Conservation (phyloP, 345 rosid species). For the Salix dunnii region DNA sequence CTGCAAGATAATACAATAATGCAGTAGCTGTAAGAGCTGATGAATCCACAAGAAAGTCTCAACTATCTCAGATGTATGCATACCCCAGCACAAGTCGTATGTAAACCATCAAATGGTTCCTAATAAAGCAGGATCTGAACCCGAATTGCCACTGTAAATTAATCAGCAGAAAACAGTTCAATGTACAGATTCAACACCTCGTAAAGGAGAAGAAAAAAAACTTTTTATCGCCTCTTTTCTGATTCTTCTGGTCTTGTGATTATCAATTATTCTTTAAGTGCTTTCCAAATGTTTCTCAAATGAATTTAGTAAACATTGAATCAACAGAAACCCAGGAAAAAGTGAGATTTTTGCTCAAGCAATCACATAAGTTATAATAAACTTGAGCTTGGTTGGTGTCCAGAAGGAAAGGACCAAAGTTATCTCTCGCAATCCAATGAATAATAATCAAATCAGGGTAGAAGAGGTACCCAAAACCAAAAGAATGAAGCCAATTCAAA, state of each 20-base stretch:
- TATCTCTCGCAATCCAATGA: constrained; percentile 7
- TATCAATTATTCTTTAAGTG: neutral
- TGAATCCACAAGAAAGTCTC: neutral
- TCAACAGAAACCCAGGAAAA: neutral
- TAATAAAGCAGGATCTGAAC: constrained; percentile 81
- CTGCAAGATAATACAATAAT: constrained; percentile 35
- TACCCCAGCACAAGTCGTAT: constrained; percentile 82
- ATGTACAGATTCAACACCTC: neutral
- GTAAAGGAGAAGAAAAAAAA: neutral
- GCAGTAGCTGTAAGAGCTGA: neutral
- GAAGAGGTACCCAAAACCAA: constrained; percentile 87
- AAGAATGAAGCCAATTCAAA: constrained; percentile 93
- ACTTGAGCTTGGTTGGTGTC: neutral
- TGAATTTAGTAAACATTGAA: neutral
- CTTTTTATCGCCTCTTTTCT: neutral
- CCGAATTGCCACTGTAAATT: constrained; percentile 92
- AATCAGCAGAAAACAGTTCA: constrained; percentile 18
- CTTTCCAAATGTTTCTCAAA: neutral
- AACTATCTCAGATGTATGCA: constrained; percentile 2
- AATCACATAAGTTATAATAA: neutral
- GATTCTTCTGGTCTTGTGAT: neutral
- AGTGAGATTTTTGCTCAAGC: neutral
- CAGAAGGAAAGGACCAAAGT: neutral
- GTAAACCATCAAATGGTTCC: constrained; percentile 66
- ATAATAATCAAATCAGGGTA: constrained; percentile 20